Evolutionary conservation across 2,329 filamentous ascomycete genomes (phyloP).

Genomic region (Calonectria pseudoreteaudii): DNA sequence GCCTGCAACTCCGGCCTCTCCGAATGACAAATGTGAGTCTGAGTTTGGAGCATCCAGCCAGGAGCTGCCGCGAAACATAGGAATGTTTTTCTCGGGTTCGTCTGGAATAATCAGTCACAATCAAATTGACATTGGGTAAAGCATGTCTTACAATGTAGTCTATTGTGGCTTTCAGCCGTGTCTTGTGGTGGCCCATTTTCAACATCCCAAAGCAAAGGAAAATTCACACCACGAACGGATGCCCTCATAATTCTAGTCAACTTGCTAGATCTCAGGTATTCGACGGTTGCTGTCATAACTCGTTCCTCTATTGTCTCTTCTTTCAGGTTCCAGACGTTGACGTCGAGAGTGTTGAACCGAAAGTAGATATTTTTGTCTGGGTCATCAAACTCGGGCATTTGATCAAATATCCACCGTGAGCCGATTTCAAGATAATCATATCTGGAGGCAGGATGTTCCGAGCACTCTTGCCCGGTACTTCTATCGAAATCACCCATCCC

Average conservation of each 20-base stretch:
- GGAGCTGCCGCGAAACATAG: not conserved
- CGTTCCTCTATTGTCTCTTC: constrained; percentile 36
- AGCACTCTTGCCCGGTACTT: not conserved
- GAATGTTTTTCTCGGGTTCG: not conserved
- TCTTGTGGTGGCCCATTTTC: not conserved
- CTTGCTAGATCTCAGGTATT: not conserved
- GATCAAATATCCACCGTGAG: not conserved
- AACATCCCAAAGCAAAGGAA: not conserved
- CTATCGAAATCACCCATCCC: not conserved
- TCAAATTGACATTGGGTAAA: not conserved
- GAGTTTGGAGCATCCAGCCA: not conserved
- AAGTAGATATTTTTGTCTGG: constrained; percentile 49
- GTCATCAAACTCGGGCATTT: not conserved
- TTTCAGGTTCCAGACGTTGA: constrained; percentile 55
- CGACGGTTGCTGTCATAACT: constrained; percentile 34
- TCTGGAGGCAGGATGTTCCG: not conserved
- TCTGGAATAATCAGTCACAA: not conserved
- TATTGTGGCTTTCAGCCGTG: not conserved
- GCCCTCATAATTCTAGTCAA: not conserved
- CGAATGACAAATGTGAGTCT: not conserved
- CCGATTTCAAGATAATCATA: constrained; percentile 10
- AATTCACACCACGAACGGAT: not conserved
- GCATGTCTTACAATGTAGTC: not conserved
- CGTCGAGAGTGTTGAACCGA: constrained; percentile 57
- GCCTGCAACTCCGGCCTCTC: not conserved